phyloP scores from a whole-genome alignment of 495 filamentous ascomycete species.

The Neurospora tetrasperma region DNA sequence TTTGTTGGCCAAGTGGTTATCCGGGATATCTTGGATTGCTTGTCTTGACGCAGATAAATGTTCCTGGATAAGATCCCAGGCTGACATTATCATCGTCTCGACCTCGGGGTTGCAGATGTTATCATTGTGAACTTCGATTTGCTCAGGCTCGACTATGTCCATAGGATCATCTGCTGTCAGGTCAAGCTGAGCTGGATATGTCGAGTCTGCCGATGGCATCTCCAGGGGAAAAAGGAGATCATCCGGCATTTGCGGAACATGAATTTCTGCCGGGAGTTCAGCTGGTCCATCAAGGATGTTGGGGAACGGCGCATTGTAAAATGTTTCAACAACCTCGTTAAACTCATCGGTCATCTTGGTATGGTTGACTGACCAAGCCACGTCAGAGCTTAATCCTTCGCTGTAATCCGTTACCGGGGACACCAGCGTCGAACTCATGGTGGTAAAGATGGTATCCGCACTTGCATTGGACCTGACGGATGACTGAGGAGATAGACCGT shows the following conservation, averaged over 20 bases:
- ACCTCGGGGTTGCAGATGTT: conserved; percentile 23
- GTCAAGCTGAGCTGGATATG: conserved; percentile 25
- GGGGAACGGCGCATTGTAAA: neutral
- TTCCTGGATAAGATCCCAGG: conserved; percentile 31
- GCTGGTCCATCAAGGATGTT: conserved; percentile 1
- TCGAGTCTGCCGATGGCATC: conserved; percentile 13
- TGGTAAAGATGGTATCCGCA: conserved; percentile 22
- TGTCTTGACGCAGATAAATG: conserved; percentile 29
- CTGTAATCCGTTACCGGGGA: conserved; percentile 29
- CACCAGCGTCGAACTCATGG: conserved; percentile 5
- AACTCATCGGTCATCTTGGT: neutral
- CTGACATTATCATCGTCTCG: conserved; percentile 29
- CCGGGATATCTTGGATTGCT: conserved; percentile 25
- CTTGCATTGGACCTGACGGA: conserved; percentile 30
- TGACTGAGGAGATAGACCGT: conserved; percentile 28
- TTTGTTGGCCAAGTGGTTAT: conserved; percentile 28
- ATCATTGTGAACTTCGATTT: conserved; percentile 7
- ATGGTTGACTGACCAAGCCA: neutral
- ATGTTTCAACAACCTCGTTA: neutral
- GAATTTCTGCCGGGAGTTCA: conserved; percentile 29
- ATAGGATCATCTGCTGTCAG: conserved; percentile 14
- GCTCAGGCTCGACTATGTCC: conserved; percentile 6
- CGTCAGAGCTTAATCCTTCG: conserved; percentile 1
- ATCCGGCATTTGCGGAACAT: conserved; percentile 12
- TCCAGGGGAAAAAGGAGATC: conserved; percentile 21